Percentiles rank a stretch among this genome's conserved stretches.
These are phyloP conservation scores for Hymenotorrendiella dingleyae DNA, from an alignment of 2,329 filamentous ascomycete species.

Conservation along the genomic window DNA sequence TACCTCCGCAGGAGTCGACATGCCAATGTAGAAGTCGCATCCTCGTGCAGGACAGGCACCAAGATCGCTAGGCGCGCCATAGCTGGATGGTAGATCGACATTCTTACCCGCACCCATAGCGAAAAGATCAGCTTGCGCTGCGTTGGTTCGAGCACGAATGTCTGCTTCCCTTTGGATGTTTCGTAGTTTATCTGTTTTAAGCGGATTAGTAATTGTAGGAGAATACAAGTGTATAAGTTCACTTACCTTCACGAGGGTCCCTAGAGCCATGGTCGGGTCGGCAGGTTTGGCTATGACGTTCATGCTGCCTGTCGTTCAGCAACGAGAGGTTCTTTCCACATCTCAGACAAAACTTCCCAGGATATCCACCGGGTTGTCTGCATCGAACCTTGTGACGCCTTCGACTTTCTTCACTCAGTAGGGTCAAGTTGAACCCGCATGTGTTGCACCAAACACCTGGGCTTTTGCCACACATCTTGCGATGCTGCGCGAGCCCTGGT, in stretches of 20 bases:
- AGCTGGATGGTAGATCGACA: too few relatives aligned
- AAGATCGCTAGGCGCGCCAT: too few relatives aligned
- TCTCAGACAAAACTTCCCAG: slow-evolving; percentile 2
- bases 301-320: not conserved
- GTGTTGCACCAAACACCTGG: slow-evolving; percentile 1
- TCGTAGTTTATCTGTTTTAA: not conserved
- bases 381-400: not conserved
- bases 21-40: too few relatives aligned
- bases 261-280: not conserved
- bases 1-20: too few relatives aligned
- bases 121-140: too few relatives aligned
- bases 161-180: too few relatives aligned
- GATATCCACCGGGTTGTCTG: not conserved
- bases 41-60: too few relatives aligned
- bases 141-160: too few relatives aligned
- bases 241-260: not conserved
- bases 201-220: too few relatives aligned
- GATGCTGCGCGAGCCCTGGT: slow-evolving; percentile 1
- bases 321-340: not conserved
- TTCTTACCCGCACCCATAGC: too few relatives aligned
- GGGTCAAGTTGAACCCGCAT: slow-evolving; percentile 3
- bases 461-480: not conserved
- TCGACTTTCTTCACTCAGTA: not conserved
- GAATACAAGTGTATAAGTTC: not conserved
- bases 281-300: not conserved